Base-by-base conservation (phyloP, 768 basidiomycete genomes). In the Auriculariales sp. region DNA sequence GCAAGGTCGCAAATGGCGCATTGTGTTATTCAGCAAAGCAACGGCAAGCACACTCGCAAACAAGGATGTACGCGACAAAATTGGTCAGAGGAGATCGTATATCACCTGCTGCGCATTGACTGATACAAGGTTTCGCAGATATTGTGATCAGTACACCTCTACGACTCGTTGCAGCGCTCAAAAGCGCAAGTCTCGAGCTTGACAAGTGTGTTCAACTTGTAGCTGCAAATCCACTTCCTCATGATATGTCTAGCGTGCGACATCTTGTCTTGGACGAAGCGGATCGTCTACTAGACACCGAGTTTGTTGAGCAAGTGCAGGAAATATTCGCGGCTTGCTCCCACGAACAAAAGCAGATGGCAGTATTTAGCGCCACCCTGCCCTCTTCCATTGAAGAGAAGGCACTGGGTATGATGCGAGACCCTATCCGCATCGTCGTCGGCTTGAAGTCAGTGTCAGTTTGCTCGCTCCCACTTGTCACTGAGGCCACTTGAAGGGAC, bases 341-440 rank as follows among this genome's bases (percentile, higher is more conserved):
- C 0, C 70, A 82, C 60, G 62, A 76, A 2, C 63, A 68, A 2
- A 54, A 92, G 1, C 89, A 89, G 61, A 95, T 91, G 58, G 84
- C 85, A 2, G 80, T 97, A 17, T 91, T 98, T 63, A 92, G 89
- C 57, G 95, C 95, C 1, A 99, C 95, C 0, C 77, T 99, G 36
- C 94, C 94, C 15, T 81, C 87, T 10, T 78, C 80, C 9, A 83
- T 77, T 1, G 95, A 99, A 63, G 86, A 83, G 58, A 67, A 91
- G 25, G 91, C 91, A 0, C 80, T 91, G 77, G 73, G 72, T 22
- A 85, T 93, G 73, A 71, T 98, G 28, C 72, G 71, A 4, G 78
- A 94, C 58, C 89, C 91, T 3, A 81, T 97, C 47, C 79, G 95
- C 9, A 78, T 97, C 10, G 89, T 98, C n/a, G 92, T 97, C 27